phyloP scores from a whole-genome alignment of 139 green algal species.

The Closterium sp. region DNA sequence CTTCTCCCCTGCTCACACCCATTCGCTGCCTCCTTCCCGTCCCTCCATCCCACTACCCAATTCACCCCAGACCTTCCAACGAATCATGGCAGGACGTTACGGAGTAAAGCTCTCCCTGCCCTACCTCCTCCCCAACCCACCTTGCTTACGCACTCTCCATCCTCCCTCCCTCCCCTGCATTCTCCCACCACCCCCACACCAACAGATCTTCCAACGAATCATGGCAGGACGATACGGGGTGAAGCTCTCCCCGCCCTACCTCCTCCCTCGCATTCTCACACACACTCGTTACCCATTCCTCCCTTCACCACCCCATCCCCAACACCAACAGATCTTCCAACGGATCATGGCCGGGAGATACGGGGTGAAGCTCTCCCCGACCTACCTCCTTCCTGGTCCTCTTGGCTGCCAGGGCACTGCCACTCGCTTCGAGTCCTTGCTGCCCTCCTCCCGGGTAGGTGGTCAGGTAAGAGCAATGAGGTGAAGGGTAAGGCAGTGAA shows the following conservation, averaged over 20 bases:
- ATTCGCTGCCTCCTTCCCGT: neutral
- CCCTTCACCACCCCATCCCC: neutral
- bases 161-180: neutral
- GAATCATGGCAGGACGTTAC: neutral
- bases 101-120: neutral
- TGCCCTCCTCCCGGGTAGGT: neutral
- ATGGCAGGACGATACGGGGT: neutral
- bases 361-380: conserved; percentile 22
- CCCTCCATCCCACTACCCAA: neutral
- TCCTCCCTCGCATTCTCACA: too few relatives aligned
- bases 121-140: too few relatives aligned
- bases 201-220: too few relatives aligned
- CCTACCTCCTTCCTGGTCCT: conserved; percentile 18
- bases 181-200: too few relatives aligned
- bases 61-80: neutral
- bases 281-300: too few relatives aligned
- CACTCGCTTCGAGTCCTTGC: neutral
- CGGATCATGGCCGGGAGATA: conserved; percentile 10
- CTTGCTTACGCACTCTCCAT: too few relatives aligned
- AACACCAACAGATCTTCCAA: conserved; percentile 16
- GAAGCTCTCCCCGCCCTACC: neutral
- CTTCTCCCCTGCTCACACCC: neutral
- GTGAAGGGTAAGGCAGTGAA: too few relatives aligned
- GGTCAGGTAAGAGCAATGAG: too few relatives aligned
- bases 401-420: neutral